phyloP scores from a whole-genome alignment of 306 rosid genomes.

The Carpinus viminea region DNA sequence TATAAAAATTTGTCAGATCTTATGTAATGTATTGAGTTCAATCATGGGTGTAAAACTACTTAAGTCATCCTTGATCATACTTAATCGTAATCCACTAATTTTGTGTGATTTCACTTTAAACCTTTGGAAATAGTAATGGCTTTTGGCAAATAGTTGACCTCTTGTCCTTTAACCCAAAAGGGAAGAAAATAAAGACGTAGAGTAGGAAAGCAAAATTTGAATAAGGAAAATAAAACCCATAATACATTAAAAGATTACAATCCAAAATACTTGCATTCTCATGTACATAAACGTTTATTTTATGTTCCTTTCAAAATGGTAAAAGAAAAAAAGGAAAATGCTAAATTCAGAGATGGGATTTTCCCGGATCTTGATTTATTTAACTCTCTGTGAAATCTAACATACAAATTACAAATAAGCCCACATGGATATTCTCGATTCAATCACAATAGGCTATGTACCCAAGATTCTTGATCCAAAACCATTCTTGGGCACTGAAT shows the following conservation, averaged over 20 bases:
- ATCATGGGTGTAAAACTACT: no score
- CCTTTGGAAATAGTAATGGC: no score
- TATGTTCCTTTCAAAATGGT: slow-evolving; percentile 1
- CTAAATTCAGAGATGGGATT: slow-evolving; percentile 25
- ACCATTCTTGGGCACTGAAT: slow-evolving; percentile 43
- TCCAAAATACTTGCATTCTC: slow-evolving; percentile 20
- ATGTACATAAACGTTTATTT: slow-evolving; percentile 23
- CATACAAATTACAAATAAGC: slow-evolving; percentile 39
- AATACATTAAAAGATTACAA: slow-evolving; percentile 15
- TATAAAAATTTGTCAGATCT: no score
- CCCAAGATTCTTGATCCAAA: slow-evolving; percentile 59
- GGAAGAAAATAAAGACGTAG: no score
- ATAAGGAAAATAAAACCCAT: not conserved
- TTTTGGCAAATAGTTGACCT: no score
- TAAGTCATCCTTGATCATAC: no score
- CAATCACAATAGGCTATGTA: slow-evolving; percentile 38
- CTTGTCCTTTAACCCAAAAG: no score
- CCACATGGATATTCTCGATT: slow-evolving; percentile 2
- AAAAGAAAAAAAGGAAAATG: not conserved
- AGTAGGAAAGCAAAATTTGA: not conserved
- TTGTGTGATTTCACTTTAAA: no score
- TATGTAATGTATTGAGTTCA: no score
- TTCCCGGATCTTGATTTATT: slow-evolving; percentile 20
- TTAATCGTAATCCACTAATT: no score
- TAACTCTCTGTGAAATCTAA: slow-evolving; percentile 33